Percentiles rank a stretch among this genome's conserved stretches.
Evolutionary conservation across 805 yeast genomes (phyloP).

Genomic region (Lachancea thermotolerans): DNA sequence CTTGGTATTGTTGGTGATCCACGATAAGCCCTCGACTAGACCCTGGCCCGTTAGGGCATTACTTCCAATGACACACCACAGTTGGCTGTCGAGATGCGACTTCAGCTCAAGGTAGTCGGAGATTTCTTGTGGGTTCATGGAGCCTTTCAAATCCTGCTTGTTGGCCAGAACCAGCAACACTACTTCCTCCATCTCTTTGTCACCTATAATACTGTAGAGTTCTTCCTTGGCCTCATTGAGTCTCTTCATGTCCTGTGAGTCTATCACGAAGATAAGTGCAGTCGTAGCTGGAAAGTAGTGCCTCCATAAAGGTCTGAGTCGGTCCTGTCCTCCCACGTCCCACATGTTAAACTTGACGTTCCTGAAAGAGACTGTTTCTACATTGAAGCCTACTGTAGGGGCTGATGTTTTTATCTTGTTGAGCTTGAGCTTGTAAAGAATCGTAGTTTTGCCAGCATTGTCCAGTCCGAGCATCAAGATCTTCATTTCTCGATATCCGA

Average conservation of each 20-base stretch:
- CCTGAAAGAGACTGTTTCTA: slow-evolving; percentile 76
- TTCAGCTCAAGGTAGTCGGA: slow-evolving; percentile 63
- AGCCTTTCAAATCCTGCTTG: slow-evolving; percentile 70
- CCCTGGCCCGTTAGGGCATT: slow-evolving; percentile 90
- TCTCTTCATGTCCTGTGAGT: slow-evolving; percentile 65
- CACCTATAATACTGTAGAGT: slow-evolving; percentile 68
- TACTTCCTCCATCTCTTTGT: slow-evolving; percentile 77
- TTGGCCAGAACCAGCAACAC: slow-evolving; percentile 80
- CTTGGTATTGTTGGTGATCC: slow-evolving; percentile 63
- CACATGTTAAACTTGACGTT: slow-evolving; percentile 81
- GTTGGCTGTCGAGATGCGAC: slow-evolving; percentile 53
- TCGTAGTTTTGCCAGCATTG: slow-evolving; percentile 89
- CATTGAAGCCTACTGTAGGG: slow-evolving; percentile 92
- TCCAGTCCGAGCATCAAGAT: slow-evolving; percentile 89
- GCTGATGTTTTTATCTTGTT: slow-evolving; percentile 74
- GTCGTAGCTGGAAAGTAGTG: slow-evolving; percentile 92
- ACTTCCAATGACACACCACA: slow-evolving; percentile 90
- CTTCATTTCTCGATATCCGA: slow-evolving; percentile 51
- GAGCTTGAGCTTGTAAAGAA: slow-evolving; percentile 72
- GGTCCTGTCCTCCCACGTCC: slow-evolving; percentile 96
- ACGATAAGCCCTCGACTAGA: slow-evolving; percentile 75
- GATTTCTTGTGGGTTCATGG: slow-evolving; percentile 72
- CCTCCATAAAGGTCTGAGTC: slow-evolving; percentile 90
- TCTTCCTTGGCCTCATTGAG: slow-evolving; percentile 74
- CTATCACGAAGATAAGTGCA: slow-evolving; percentile 87